These are phyloP conservation scores for Podaxis mareebaensis DNA, from an alignment of 768 basidiomycete species.

Conservation along the genomic window DNA sequence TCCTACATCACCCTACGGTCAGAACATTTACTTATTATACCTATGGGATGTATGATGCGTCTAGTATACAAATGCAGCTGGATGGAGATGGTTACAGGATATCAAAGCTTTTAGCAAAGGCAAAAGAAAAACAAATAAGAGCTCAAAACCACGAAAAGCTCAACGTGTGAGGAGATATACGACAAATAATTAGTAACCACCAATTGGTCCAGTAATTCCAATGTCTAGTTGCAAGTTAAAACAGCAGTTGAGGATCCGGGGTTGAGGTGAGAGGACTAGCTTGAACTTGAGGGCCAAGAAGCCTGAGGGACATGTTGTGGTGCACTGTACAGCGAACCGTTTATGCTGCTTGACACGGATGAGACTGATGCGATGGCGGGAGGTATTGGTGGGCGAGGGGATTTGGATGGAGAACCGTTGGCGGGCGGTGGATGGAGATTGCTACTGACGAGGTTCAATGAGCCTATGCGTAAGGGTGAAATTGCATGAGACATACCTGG, in stretches of 20 bases:
- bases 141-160: conserved; percentile 9
- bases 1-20: not conserved
- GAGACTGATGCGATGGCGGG: conserved; percentile 25
- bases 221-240: conserved; percentile 8
- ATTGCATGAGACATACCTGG: conserved; percentile 31
- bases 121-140: conserved; percentile 15
- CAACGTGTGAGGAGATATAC: conserved; percentile 3
- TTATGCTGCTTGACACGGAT: conserved; percentile 36
- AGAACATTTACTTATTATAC: conserved; percentile 5
- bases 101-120: conserved; percentile 23
- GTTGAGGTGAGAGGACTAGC: conserved; percentile 14
- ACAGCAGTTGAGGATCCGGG: not conserved
- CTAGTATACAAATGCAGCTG: conserved; percentile 36
- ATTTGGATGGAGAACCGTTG: conserved; percentile 39
- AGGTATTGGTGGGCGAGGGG: conserved; percentile 31
- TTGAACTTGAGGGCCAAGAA: conserved; percentile 26
- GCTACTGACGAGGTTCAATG: conserved; percentile 12
- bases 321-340: conserved; percentile 38
- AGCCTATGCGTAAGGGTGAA: not conserved
- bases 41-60: conserved; percentile 28
- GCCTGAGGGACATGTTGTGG: conserved; percentile 33
- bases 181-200: conserved; percentile 16
- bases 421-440: conserved; percentile 24
- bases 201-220: conserved; percentile 11
- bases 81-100: conserved; percentile 27